phyloP scores from a whole-genome alignment of 2,329 filamentous ascomycete genomes.

The Hirsutella rhossiliensis region DNA sequence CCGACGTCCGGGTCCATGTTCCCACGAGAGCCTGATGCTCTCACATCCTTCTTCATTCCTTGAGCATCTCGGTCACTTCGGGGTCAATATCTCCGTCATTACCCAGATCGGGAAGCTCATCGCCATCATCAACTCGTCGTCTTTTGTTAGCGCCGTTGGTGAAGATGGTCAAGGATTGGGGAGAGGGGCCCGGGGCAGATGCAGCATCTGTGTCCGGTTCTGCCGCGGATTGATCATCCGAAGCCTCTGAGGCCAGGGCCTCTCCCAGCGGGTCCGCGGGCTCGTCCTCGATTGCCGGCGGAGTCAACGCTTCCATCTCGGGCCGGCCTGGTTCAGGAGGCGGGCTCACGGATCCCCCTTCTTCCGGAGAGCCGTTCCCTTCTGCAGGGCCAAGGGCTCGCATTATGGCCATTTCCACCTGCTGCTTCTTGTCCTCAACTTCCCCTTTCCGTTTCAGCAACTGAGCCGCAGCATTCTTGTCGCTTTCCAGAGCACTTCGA shows the following conservation, averaged over 20 bases:
- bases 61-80: constrained; percentile 44
- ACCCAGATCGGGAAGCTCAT: constrained; percentile 42
- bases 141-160: constrained; percentile 45
- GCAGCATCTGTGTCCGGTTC: constrained; percentile 26
- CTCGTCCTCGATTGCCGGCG: constrained; percentile 48
- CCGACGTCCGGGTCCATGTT: too few relatives aligned
- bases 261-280: constrained; percentile 4
- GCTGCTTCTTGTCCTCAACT: constrained; percentile 72
- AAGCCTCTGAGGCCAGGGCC: constrained; percentile 7
- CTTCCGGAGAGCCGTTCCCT: constrained; percentile 33
- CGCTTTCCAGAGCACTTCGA: constrained; percentile 53
- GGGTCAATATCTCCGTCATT: constrained; percentile 43
- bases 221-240: constrained; percentile 4
- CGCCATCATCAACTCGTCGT: constrained; percentile 36
- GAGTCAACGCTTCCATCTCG: constrained; percentile 76
- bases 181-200: constrained; percentile 27
- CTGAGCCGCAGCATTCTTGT: constrained; percentile 54
- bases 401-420: constrained; percentile 88
- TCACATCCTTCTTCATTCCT: constrained; percentile 19
- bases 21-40: background rate
- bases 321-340: constrained; percentile 57
- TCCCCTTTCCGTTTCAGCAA: constrained; percentile 55
- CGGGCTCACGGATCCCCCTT: constrained; percentile 31
- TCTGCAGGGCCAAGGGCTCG: constrained; percentile 58
- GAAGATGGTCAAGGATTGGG: constrained; percentile 36